Evolutionary conservation across 805 yeast species (phyloP).

Genomic region (Candida oleophila): DNA sequence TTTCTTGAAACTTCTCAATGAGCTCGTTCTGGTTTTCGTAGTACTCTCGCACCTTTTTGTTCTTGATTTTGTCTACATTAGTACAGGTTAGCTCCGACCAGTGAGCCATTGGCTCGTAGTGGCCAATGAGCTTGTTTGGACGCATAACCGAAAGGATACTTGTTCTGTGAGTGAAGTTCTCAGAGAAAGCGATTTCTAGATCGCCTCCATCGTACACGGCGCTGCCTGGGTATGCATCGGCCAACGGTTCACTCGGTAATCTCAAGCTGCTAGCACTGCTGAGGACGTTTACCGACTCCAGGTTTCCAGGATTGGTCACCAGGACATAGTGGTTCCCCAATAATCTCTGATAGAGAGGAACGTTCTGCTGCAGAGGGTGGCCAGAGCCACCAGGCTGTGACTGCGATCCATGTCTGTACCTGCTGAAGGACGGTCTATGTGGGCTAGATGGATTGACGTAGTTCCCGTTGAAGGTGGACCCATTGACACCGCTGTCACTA

Average conservation of each 20-base stretch:
- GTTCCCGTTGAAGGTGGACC: background rate
- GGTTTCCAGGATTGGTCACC: constrained; percentile 5
- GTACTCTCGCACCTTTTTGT: constrained; percentile 33
- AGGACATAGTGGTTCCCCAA: constrained; percentile 3
- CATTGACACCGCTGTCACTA: background rate
- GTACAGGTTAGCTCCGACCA: constrained; percentile 26
- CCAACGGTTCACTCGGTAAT: background rate
- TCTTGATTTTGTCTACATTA: constrained; percentile 19
- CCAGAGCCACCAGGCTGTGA: background rate
- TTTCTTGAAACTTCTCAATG: constrained; percentile 54
- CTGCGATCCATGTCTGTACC: background rate
- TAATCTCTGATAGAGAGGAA: constrained; percentile 1
- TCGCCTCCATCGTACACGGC: background rate
- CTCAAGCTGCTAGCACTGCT: constrained; percentile 3
- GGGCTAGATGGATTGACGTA: background rate
- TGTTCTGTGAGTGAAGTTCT: background rate
- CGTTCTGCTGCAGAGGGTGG: background rate
- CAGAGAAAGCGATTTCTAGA: constrained; percentile 3
- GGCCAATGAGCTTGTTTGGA: constrained; percentile 37
- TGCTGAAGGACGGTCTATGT: background rate
- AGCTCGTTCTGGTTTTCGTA: constrained; percentile 61
- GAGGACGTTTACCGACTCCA: background rate
- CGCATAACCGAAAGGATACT: constrained; percentile 21
- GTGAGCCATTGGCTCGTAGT: constrained; percentile 23
- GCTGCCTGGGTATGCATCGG: too few relatives aligned